Base-by-base conservation (phyloP, 2,329 filamentous ascomycete genomes). In the Cadophora gregata region DNA sequence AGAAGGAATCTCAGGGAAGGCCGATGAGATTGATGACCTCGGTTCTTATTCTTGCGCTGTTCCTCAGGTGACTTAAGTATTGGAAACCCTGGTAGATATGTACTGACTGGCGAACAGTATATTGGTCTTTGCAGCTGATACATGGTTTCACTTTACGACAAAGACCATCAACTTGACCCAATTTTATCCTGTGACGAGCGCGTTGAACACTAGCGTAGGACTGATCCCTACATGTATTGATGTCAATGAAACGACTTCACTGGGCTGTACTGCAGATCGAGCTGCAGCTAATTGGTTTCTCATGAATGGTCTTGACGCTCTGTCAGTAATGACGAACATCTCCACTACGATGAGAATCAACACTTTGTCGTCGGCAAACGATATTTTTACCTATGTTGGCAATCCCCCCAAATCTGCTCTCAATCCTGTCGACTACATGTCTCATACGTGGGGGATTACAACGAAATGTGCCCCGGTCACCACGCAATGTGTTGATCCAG, bases 11-110 rank as follows among this genome's bases (percentile, higher is more conserved):
- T 42, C 53, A 58, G 31, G 53, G 53, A n/a, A 58, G 16, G 10
- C 53, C 53, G n/a, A 58, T 58, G 53, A 58, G 33, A 21, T 42
- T 58, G 31, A 58, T 58, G 53, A 42, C 31, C 25, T 58, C n/a
- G 5, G 25, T 58, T 25, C 21, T 58, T 3, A 58, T 58, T 25
- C n/a, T 58, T 36, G 31, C n/a, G 3, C 10, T 58, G n/a, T 14
- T 42, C 10, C 53, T 58, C n/a, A 58, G 53, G 53, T 58, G 21
- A 21, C n/a, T 42, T 24, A 33, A 12, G 7, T 6, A 7, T 25
- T 24, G 7, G 4, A 25, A 24, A 14, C 9, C 36, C 9, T 9
- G 12, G 3, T 38, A 3, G 6, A 38, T 3, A 12, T 14, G 31
- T 1, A n/a, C 33, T 58, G 31, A 58, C 8, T 25, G 2, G 1